Evolutionary conservation across 2,329 filamentous ascomycete species (phyloP), one percentile per base, ranked within the genome.

Genomic region (Cladophialophora yegresii): DNA sequence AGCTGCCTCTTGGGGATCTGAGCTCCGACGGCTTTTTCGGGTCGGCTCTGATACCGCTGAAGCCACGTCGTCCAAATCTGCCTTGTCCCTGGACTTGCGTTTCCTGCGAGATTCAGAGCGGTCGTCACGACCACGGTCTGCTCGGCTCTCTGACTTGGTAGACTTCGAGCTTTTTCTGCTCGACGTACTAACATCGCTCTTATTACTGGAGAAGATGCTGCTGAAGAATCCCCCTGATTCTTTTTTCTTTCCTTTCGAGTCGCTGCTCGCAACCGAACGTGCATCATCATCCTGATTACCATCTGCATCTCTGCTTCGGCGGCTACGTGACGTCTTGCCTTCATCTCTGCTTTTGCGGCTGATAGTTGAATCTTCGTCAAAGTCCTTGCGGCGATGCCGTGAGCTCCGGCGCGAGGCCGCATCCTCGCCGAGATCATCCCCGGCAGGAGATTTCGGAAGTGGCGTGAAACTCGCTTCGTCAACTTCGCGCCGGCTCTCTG

Each of bases 101-200:
- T 71, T 71, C 51, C 63, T 68, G n/a, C 74, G 72, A 72, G 75
- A 67, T 72, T 72, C 62, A 72, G 71, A 62, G 72, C 74, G 68
- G 70, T 72, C 56, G 61, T 79, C 74, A 45, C 75, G 54, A 76
- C 76, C 20, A 80, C 79, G 22, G 12, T 76, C 75, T 51, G 71
- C 64, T 62, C 72, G 75, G 57, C 71, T 69, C 66, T 78, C 77
- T 10, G 77, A 78, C 61, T 75, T 70, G 16, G 63, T 61, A 3
- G 75, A 75, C 58, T 73, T 73, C 10, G 77, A 77, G 16, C 64
- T 65, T 50, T 69, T 66, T 72, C 62, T 67, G 43, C 67, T 69
- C 9, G 67, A 62, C 43, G 69, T 68, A 72, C 65, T 67, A 51
- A 66, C 57, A 36, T 71, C 70, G 49, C 65, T 68, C 54, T 68